Conservation (phyloP, 257 asterid genomes). For the Lycium barbarum region DNA sequence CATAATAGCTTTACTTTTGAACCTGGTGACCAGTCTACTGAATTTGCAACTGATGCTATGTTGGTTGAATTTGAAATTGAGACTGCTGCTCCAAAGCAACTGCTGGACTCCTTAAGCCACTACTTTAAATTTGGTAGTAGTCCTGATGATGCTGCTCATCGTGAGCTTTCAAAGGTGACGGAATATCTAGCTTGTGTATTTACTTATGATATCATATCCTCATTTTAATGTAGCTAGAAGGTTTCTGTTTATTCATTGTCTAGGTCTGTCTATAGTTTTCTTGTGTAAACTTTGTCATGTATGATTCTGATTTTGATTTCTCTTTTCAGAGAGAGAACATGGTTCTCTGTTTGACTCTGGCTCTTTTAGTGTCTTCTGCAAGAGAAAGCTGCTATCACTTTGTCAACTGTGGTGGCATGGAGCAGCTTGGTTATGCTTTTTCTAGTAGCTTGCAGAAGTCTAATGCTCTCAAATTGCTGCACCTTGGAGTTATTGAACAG, state of each 20-base stretch:
- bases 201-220: constrained; percentile 31
- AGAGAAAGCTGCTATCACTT: constrained; percentile 82
- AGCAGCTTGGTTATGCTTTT: constrained; percentile 78
- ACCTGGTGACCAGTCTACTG: constrained; percentile 48
- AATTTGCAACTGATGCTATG: constrained; percentile 52
- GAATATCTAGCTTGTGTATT: constrained; percentile 14
- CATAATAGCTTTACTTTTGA: constrained; percentile 50
- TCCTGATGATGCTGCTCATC: constrained; percentile 52
- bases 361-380: constrained; percentile 80
- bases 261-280: constrained; percentile 14
- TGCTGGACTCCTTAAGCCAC: constrained; percentile 61
- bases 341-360: constrained; percentile 66
- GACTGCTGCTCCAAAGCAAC: constrained; percentile 64
- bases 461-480: constrained; percentile 55
- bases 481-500: constrained; percentile 77
- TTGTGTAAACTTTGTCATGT: constrained; percentile 32
- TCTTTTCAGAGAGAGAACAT: constrained; percentile 71
- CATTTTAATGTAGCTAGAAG: background rate
- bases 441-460: constrained; percentile 52
- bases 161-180: constrained; percentile 71
- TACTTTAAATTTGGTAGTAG: constrained; percentile 50
- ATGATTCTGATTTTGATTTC: constrained; percentile 31
- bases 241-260: constrained; percentile 18
- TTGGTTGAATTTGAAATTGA: constrained; percentile 59
- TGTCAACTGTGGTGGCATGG: constrained; percentile 85